Evolutionary conservation across 768 basidiomycete genomes (phyloP).

Genomic region (Paxillus ammoniavirescens): DNA sequence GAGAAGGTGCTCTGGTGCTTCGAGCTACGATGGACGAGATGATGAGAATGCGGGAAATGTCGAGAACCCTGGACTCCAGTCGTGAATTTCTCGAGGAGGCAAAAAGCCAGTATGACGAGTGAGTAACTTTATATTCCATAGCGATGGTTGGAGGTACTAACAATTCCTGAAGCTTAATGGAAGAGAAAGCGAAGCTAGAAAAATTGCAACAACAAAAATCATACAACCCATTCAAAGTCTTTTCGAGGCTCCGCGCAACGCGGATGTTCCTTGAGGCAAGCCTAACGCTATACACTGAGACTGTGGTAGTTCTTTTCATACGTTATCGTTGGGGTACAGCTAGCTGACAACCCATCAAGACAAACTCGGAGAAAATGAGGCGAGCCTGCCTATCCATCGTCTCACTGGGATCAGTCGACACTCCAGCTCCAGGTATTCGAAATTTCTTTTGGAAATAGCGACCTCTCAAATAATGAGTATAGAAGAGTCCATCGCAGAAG

Average conservation of each 20-base stretch:
- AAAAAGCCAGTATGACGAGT: neutral
- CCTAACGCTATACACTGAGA: neutral
- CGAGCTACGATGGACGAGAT: slow-evolving; percentile 5
- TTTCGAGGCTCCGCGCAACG: neutral
- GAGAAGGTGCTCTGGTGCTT: neutral
- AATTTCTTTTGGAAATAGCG: neutral
- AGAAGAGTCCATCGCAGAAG: too few species aligned
- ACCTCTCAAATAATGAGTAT: too few species aligned
- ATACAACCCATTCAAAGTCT: neutral
- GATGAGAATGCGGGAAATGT: neutral
- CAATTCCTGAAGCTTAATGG: neutral
- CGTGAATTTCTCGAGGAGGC: neutral
- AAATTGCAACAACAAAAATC: neutral
- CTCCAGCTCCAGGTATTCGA: neutral
- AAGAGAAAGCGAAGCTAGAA: neutral
- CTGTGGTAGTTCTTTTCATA: neutral
- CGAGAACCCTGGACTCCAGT: neutral
- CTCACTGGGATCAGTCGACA: neutral
- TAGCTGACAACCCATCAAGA: neutral
- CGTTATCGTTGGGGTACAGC: neutral
- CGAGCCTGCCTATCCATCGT: neutral
- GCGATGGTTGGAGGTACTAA: neutral
- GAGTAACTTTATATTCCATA: neutral
- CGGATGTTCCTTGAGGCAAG: neutral
- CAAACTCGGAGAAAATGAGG: neutral